Conservation (phyloP, 768 basidiomycete species). For the Hemileccinum impolitum region DNA sequence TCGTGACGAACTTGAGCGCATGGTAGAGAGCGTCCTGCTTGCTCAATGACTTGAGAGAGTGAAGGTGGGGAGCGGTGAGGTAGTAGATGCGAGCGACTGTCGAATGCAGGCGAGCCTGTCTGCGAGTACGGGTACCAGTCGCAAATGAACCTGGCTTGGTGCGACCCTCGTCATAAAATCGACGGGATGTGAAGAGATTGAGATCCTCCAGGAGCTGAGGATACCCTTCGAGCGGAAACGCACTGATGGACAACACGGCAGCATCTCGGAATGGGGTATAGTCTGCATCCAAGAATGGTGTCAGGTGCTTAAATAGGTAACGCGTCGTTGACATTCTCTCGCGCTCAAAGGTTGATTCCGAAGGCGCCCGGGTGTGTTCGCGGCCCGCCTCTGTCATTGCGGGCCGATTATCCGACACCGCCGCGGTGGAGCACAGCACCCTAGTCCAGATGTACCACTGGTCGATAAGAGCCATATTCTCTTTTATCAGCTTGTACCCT, state of each 20-base stretch:
- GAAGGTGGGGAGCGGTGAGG: slow-evolving; percentile 75
- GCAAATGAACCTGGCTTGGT: slow-evolving; percentile 45
- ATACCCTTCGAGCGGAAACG: slow-evolving; percentile 75
- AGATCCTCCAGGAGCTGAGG: slow-evolving; percentile 82
- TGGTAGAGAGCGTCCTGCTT: slow-evolving; percentile 73
- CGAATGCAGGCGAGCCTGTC: slow-evolving; percentile 77
- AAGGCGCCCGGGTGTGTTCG: slow-evolving; percentile 67
- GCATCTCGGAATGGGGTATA: slow-evolving; percentile 80
- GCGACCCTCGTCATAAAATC: slow-evolving; percentile 71
- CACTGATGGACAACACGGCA: slow-evolving; percentile 85
- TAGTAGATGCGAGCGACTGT: slow-evolving; percentile 88
- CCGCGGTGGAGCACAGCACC: slow-evolving; percentile 78
- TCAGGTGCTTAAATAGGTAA: slow-evolving; percentile 79
- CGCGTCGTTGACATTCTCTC: slow-evolving; percentile 81
- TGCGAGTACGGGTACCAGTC: slow-evolving; percentile 54
- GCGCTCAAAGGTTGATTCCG: slow-evolving; percentile 72
- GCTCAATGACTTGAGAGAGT: slow-evolving; percentile 62
- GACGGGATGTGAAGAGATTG: slow-evolving; percentile 71
- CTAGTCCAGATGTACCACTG: slow-evolving; percentile 88
- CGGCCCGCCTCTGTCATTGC: slow-evolving; percentile 51
- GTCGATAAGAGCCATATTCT: slow-evolving; percentile 57
- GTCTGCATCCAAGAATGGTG: slow-evolving; percentile 86
- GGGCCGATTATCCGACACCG: slow-evolving; percentile 59
- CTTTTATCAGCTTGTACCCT: slow-evolving; percentile 48
- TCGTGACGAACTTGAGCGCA: slow-evolving; percentile 83